These are phyloP conservation scores for Calonectria pteridis DNA, from an alignment of 2,329 filamentous ascomycete genomes.

Conservation along the genomic window DNA sequence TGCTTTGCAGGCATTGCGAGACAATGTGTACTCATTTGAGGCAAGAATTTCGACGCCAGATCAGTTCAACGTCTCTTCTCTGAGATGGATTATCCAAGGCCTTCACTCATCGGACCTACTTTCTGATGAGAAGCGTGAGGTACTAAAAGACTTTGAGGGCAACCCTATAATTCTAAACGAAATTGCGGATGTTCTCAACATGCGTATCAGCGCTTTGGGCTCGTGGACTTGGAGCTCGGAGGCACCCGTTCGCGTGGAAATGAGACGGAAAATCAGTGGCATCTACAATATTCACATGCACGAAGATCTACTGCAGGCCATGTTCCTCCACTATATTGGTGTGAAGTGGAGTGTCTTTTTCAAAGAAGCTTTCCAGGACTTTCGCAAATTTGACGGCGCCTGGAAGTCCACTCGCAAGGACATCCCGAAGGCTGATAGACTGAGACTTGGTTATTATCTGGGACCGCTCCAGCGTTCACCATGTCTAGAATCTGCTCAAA, in stretches of 20 bases:
- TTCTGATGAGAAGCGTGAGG: constrained; percentile 55
- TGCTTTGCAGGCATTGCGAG: constrained; percentile 44
- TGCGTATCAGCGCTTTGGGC: constrained; percentile 59
- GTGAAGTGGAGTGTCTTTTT: constrained; percentile 60
- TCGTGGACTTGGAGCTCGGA: constrained; percentile 61
- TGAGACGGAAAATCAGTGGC: constrained; percentile 62
- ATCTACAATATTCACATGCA: constrained; percentile 65
- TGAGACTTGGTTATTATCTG: constrained; percentile 53
- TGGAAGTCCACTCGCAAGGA: constrained; percentile 51
- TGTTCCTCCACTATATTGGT: constrained; percentile 65
- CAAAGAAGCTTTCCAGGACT: constrained; percentile 50
- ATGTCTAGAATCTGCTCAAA: constrained; percentile 48
- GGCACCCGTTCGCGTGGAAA: constrained; percentile 54
- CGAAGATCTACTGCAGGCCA: constrained; percentile 63
- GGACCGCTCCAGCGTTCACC: constrained; percentile 30
- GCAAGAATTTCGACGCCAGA: constrained; percentile 42
- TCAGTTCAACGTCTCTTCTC: constrained; percentile 50
- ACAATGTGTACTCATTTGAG: constrained; percentile 49
- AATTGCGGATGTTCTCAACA: constrained; percentile 66
- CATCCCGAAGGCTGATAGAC: constrained; percentile 48
- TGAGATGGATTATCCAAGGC: constrained; percentile 57
- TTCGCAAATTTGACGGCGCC: constrained; percentile 48
- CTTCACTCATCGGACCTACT: constrained; percentile 60
- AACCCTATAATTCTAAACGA: constrained; percentile 59
- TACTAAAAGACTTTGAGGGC: constrained; percentile 57